phyloP scores from a whole-genome alignment of 441 rosid genomes.

The Manihot esculenta region DNA sequence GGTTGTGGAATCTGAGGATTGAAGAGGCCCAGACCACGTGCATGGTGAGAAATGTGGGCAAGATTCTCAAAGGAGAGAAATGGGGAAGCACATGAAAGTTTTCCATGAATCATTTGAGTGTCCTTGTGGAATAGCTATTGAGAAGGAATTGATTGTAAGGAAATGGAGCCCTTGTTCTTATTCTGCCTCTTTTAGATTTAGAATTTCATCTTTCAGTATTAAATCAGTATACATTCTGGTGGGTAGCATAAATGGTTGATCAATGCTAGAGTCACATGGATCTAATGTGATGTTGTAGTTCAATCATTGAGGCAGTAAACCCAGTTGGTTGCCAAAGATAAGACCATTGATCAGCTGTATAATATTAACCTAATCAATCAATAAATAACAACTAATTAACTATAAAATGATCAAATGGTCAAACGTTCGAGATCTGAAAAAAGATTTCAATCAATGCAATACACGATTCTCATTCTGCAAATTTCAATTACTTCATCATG shows the following conservation, averaged over 20 bases:
- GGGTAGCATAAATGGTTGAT: background rate
- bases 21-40: conserved; percentile 70
- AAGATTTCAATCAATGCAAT: no score
- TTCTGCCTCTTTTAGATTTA: background rate
- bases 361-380: no score
- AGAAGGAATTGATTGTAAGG: conserved; percentile 83
- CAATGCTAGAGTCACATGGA: background rate
- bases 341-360: no score
- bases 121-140: conserved; percentile 76
- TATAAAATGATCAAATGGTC: no score
- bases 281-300: background rate
- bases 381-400: no score
- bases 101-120: conserved; percentile 81
- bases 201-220: background rate
- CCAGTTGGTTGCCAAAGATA: background rate
- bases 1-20: conserved; percentile 78
- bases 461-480: no score
- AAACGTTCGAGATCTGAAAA: no score
- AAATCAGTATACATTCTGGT: no score
- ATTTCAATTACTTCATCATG: no score
- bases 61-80: conserved; percentile 71
- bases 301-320: background rate
- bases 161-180: background rate
- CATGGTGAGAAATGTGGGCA: conserved; percentile 83
- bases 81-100: conserved; percentile 92